Evolutionary conservation across 2,329 filamentous ascomycete species (phyloP).

Genomic region (Dothideomycetes sp.): DNA sequence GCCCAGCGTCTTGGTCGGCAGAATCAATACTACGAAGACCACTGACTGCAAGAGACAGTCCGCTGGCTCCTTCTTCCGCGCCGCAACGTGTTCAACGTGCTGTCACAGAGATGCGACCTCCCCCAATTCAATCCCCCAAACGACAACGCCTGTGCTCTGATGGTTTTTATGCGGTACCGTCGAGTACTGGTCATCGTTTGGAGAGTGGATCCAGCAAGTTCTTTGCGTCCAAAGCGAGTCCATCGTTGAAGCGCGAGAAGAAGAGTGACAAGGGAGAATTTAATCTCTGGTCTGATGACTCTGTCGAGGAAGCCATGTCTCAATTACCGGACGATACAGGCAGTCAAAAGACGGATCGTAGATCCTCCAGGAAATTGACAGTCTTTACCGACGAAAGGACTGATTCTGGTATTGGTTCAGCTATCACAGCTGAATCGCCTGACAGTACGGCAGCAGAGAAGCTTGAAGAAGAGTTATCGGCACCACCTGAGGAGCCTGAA

Average conservation of each 20-base stretch:
- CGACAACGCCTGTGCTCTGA: constrained; percentile 35
- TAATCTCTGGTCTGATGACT: constrained; percentile 38
- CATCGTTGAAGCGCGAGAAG: constrained; percentile 24
- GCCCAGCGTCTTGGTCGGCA: constrained; percentile 43
- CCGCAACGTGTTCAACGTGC: constrained; percentile 14
- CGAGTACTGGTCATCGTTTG: constrained; percentile 8
- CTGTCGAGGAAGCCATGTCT: constrained; percentile 31
- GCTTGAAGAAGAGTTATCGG: background rate
- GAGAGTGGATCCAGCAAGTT: constrained; percentile 32
- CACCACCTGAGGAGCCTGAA: too few species aligned
- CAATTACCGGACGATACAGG: constrained; percentile 20
- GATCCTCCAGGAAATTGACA: constrained; percentile 10
- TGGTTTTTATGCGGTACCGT: constrained; percentile 15
- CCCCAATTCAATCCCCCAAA: constrained; percentile 30
- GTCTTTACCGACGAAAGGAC: constrained; percentile 7
- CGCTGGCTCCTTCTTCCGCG: constrained; percentile 9
- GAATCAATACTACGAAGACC: constrained; percentile 22
- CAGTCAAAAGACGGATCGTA: constrained; percentile 2
- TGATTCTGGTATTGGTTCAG: constrained; percentile 11
- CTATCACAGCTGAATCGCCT: constrained; percentile 14
- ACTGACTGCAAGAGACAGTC: background rate
- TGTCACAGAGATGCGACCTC: constrained; percentile 28
- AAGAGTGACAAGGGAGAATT: constrained; percentile 20
- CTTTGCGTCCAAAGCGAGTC: constrained; percentile 29
- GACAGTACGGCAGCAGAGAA: constrained; percentile 14